A percentile compares a stretch with the other conserved stretches of the same genome.
These are phyloP conservation scores for Coemansia sp. DNA, from an alignment of 371 early-diverging fungal species.

Conservation along the genomic window DNA sequence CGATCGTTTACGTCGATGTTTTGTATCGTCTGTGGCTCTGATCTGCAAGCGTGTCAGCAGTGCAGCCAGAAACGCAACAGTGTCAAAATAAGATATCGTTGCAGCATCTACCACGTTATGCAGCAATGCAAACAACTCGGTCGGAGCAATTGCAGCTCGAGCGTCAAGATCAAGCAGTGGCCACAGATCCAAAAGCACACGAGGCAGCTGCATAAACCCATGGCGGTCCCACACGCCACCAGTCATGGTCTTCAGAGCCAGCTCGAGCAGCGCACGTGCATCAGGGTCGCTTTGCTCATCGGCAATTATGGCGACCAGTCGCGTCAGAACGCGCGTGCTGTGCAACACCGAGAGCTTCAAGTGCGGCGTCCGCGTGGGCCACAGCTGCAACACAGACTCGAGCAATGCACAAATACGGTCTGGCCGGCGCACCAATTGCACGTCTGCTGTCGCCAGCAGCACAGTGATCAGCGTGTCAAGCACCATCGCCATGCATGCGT, in stretches of 20 bases:
- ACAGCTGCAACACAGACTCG: conserved; percentile 27
- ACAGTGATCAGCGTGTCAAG: conserved; percentile 25
- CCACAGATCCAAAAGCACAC: conserved; percentile 32
- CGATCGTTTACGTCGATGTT: conserved; percentile 28
- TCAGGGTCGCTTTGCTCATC: conserved; percentile 8
- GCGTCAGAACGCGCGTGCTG: conserved; percentile 30
- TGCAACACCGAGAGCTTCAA: conserved; percentile 25
- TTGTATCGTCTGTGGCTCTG: background rate
- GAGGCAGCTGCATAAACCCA: conserved; percentile 39
- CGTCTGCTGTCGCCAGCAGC: conserved; percentile 21
- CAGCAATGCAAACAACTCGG: conserved; percentile 15
- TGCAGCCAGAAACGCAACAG: conserved; percentile 25
- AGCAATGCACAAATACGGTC: conserved; percentile 18
- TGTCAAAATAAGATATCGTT: conserved; percentile 41
- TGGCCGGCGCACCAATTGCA: conserved; percentile 3
- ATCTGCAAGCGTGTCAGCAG: conserved; percentile 2
- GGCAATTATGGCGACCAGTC: conserved; percentile 13
- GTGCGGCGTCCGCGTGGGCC: conserved; percentile 33
- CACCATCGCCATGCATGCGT: conserved; percentile 18
- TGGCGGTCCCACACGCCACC: conserved; percentile 40
- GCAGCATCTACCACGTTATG: conserved; percentile 16
- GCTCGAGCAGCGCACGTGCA: conserved; percentile 19
- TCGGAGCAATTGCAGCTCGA: background rate
- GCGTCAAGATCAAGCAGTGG: conserved; percentile 8
- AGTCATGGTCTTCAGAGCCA: conserved; percentile 30